Evolutionary conservation across 306 rosid species (phyloP).

Genomic region (Prosopis cineraria): DNA sequence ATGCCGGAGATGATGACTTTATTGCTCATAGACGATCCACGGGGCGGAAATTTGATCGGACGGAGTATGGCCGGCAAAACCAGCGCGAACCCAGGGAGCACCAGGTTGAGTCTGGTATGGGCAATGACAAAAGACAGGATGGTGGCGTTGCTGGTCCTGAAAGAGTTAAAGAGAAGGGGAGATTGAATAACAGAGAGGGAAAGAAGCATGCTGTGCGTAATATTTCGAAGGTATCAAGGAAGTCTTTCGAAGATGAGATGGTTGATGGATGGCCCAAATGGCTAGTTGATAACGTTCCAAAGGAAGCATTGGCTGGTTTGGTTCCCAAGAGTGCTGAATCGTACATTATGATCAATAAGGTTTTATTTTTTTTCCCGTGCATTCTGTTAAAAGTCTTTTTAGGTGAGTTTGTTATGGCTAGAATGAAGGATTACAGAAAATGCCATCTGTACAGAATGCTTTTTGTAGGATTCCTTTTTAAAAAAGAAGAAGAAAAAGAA

Average conservation of each 20-base stretch:
- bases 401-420: neutral
- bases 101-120: neutral
- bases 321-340: slow-evolving; percentile 6
- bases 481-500: too few species aligned
- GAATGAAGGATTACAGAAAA: neutral
- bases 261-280: slow-evolving; percentile 12
- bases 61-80: neutral
- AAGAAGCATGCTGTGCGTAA: neutral
- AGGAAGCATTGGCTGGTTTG: neutral
- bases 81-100: neutral
- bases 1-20: neutral
- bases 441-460: neutral
- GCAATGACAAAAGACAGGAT: neutral
- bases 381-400: neutral
- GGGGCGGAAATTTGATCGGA: neutral
- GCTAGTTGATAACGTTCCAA: slow-evolving; percentile 9
- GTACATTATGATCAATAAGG: neutral
- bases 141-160: neutral
- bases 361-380: neutral
- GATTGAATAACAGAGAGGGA: neutral
- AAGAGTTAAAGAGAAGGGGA: neutral
- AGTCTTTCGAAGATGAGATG: neutral
- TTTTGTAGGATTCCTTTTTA: neutral
- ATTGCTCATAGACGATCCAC: neutral
- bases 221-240: neutral